Evolutionary conservation across 2,329 filamentous ascomycete species (phyloP).

Genomic region (Talaromyces sp.): DNA sequence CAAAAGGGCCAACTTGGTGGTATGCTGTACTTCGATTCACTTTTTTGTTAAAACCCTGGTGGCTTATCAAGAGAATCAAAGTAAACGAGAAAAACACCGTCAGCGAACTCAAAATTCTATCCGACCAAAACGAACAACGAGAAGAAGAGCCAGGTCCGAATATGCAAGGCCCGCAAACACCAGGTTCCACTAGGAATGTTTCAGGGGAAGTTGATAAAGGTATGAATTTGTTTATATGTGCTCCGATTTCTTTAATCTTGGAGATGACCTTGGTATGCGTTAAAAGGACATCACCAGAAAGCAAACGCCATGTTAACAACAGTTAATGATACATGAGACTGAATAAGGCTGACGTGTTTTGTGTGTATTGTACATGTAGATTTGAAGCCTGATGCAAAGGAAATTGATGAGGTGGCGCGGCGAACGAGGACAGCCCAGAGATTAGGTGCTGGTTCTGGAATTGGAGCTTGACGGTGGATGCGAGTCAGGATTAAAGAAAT

Average conservation of each 20-base stretch:
- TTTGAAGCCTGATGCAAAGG: slow-evolving; percentile 29
- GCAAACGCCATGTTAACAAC: background rate
- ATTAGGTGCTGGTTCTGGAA: slow-evolving; percentile 50
- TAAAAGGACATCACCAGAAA: background rate
- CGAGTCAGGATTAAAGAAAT: background rate
- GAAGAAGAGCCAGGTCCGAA: slow-evolving; percentile 49
- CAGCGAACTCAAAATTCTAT: slow-evolving; percentile 24
- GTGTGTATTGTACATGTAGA: slow-evolving; percentile 34
- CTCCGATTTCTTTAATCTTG: background rate
- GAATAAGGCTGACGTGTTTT: slow-evolving; percentile 28
- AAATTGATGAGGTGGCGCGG: slow-evolving; percentile 33
- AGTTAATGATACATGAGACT: slow-evolving; percentile 9
- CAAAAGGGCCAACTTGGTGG: slow-evolving; percentile 54
- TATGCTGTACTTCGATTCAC: slow-evolving; percentile 21
- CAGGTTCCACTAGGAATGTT: slow-evolving; percentile 46
- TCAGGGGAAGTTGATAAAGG: slow-evolving; percentile 35
- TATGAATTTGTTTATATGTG: slow-evolving; percentile 18
- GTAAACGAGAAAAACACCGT: slow-evolving; percentile 24
- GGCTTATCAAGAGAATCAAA: slow-evolving; percentile 1
- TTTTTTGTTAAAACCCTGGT: background rate
- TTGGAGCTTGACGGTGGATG: slow-evolving; percentile 45
- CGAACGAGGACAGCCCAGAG: slow-evolving; percentile 47
- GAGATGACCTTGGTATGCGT: background rate
- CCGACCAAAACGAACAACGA: slow-evolving; percentile 27
- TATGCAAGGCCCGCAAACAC: slow-evolving; percentile 49